Evolutionary conservation across 768 basidiomycete species (phyloP).

Genomic region (Rhodotorula toruloides): DNA sequence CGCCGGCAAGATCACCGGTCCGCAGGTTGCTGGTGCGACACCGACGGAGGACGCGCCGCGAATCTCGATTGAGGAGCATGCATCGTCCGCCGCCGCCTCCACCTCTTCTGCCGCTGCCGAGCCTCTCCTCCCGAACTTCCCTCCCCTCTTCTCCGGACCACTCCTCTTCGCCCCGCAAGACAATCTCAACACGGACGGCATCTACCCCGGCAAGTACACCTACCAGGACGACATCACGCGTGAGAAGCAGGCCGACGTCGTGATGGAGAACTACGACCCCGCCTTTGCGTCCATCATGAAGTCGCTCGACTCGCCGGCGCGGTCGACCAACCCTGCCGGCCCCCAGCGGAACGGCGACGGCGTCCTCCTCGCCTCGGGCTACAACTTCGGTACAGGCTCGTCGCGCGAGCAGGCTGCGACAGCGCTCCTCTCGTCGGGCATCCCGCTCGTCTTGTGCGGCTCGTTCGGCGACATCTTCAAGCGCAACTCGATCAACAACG

Average conservation of each 20-base stretch:
- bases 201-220: slow-evolving; percentile 98
- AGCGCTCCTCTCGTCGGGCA: slow-evolving; percentile 85
- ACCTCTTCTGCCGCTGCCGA: slow-evolving; percentile 51
- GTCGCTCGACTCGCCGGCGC: slow-evolving; percentile 41
- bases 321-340: slow-evolving; percentile 4
- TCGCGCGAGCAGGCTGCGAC: slow-evolving; percentile 98
- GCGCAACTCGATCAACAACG: slow-evolving; percentile 98
- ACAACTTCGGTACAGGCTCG: slow-evolving; percentile 98
- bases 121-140: slow-evolving; percentile 74
- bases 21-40: slow-evolving; percentile 60
- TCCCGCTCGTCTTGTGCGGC: slow-evolving; percentile 90
- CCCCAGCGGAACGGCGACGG: slow-evolving; percentile 49
- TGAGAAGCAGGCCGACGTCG: slow-evolving; percentile 84
- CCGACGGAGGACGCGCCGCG: slow-evolving; percentile 26
- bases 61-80: slow-evolving; percentile 40
- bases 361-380: slow-evolving; percentile 79
- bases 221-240: slow-evolving; percentile 99
- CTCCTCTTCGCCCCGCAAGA: slow-evolving; percentile 93
- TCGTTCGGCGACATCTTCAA: slow-evolving; percentile 99
- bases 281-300: slow-evolving; percentile 63
- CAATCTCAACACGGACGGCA: slow-evolving; percentile 95
- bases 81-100: slow-evolving; percentile 44
- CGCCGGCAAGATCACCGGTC: slow-evolving; percentile 82
- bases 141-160: slow-evolving; percentile 69
- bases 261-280: slow-evolving; percentile 99